A percentile compares a stretch with the other conserved stretches of the same genome.
Evolutionary conservation across 768 basidiomycete species (phyloP).

Genomic region (Calocybe gangraenosa): DNA sequence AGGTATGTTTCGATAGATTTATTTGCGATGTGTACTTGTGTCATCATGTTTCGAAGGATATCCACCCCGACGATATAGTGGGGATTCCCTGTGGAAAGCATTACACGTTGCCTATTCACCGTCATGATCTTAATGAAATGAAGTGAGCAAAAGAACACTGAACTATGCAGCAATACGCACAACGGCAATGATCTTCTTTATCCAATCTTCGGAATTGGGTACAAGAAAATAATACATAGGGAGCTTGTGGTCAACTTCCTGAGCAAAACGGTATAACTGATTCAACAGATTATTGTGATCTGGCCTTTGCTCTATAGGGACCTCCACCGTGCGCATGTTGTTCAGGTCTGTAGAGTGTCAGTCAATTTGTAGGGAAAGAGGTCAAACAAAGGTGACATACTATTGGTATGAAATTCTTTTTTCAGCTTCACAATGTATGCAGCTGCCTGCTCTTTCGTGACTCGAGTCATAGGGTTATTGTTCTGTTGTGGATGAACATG

Average conservation of each 20-base stretch:
- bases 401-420: background rate
- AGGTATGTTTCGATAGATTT: slow-evolving; percentile 8
- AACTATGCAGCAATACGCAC: slow-evolving; percentile 33
- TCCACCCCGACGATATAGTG: slow-evolving; percentile 37
- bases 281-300: slow-evolving; percentile 53
- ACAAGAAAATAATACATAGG: slow-evolving; percentile 41
- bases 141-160: background rate
- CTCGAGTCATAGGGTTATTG: background rate
- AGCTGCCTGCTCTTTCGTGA: slow-evolving; percentile 5
- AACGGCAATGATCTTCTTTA: slow-evolving; percentile 50
- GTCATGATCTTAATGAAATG: slow-evolving; percentile 34
- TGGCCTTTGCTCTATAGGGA: slow-evolving; percentile 50
- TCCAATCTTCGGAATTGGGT: slow-evolving; percentile 37
- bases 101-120: slow-evolving; percentile 38
- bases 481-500: slow-evolving; percentile 14
- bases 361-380: background rate
- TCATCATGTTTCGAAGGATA: slow-evolving; percentile 38
- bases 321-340: slow-evolving; percentile 28
- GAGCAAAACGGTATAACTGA: slow-evolving; percentile 36
- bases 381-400: slow-evolving; percentile 5
- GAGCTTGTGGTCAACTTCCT: slow-evolving; percentile 49
- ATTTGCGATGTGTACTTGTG: slow-evolving; percentile 15
- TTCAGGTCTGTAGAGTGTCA: slow-evolving; percentile 26
- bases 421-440: slow-evolving; percentile 10
- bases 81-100: slow-evolving; percentile 33